Conservation (phyloP, 495 filamentous ascomycete species). For the Tuber borchii region DNA sequence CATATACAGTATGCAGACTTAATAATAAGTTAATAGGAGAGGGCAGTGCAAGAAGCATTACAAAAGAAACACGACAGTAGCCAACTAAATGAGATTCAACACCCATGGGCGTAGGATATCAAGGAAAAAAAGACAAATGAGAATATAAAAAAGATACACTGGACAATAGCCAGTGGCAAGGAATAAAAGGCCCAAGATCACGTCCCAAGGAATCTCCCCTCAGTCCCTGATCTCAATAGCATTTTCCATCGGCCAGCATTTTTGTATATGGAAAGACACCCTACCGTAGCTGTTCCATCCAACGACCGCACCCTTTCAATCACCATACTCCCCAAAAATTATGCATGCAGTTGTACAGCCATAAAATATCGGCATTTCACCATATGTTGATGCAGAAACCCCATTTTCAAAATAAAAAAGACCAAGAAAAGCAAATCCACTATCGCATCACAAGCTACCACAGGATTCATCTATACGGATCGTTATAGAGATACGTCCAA, state of each 20-base stretch:
- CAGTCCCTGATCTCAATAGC: constrained; percentile 13
- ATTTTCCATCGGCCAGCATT: constrained; percentile 17
- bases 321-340: constrained; percentile 16
- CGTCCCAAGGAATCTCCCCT: constrained; percentile 19
- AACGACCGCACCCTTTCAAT: constrained; percentile 13
- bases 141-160: constrained; percentile 24
- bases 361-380: constrained; percentile 5
- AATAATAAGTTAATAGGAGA: not conserved
- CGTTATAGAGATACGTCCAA: constrained; percentile 85
- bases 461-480: not conserved
- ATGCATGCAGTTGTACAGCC: constrained; percentile 33
- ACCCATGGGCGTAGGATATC: constrained; percentile 21
- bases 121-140: constrained; percentile 28
- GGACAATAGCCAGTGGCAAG: constrained; percentile 29
- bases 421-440: constrained; percentile 18
- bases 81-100: constrained; percentile 26
- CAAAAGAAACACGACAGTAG: constrained; percentile 32
- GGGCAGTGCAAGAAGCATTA: not conserved
- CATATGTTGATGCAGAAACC: constrained; percentile 22
- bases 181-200: constrained; percentile 33
- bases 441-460: constrained; percentile 11
- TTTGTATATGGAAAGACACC: constrained; percentile 33
- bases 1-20: constrained; percentile 10
- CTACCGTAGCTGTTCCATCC: constrained; percentile 25
- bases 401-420: constrained; percentile 35